A percentile compares a stretch with the other conserved stretches of the same genome.
phyloP scores from a whole-genome alignment of 192 early-diverging fungal genomes.

The Dispira parvispora region DNA sequence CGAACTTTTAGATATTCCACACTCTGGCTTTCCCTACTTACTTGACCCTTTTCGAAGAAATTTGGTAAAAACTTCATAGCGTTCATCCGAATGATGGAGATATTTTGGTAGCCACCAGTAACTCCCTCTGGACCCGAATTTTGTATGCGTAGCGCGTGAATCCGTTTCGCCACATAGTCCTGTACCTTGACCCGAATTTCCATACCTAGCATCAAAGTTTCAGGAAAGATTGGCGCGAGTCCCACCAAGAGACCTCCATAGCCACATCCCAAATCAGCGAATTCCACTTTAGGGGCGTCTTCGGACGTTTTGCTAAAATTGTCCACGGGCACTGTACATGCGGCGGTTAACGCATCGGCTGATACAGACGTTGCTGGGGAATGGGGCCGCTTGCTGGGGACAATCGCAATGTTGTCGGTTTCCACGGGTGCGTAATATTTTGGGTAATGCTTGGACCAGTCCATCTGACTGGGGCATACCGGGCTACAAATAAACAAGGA shows the following conservation, averaged over 20 bases:
- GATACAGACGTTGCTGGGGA: not conserved
- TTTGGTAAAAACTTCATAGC: slow-evolving; percentile 98
- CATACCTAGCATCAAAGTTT: slow-evolving; percentile 92
- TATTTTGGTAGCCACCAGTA: slow-evolving; percentile 80
- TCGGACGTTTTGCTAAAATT: not conserved
- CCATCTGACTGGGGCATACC: slow-evolving; percentile 55
- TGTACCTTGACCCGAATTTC: slow-evolving; percentile 94
- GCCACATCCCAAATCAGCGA: slow-evolving; percentile 97
- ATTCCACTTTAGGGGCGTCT: slow-evolving; percentile 43
- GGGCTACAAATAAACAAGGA: slow-evolving; percentile 28
- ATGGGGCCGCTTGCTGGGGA: slow-evolving; percentile 10
- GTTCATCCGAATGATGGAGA: slow-evolving; percentile 94
- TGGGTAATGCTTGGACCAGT: slow-evolving; percentile 86
- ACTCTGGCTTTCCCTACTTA: too few relatives aligned
- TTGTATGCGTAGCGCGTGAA: slow-evolving; percentile 60
- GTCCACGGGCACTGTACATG: not conserved
- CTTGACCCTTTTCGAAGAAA: slow-evolving; percentile 89
- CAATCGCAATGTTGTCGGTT: slow-evolving; percentile 12
- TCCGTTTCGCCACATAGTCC: slow-evolving; percentile 78
- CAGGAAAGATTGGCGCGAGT: slow-evolving; percentile 80
- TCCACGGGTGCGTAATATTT: slow-evolving; percentile 28
- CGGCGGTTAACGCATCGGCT: not conserved
- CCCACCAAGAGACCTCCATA: slow-evolving; percentile 86
- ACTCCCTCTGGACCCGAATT: slow-evolving; percentile 15
- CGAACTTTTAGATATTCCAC: too few relatives aligned